Evolutionary conservation across 306 rosid species (phyloP).

Genomic region (Trichosanthes truncata): DNA sequence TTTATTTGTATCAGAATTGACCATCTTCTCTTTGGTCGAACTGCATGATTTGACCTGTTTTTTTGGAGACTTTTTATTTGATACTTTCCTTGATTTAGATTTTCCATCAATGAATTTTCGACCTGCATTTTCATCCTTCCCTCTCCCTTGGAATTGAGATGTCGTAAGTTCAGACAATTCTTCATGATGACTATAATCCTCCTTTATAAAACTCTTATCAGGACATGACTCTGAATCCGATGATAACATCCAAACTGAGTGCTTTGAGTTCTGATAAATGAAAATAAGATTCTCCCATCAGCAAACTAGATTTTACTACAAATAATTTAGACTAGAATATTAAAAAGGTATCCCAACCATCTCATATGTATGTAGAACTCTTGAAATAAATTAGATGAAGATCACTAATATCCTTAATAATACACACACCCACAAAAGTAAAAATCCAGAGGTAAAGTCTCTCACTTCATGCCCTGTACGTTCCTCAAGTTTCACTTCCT

Average conservation of each 20-base stretch:
- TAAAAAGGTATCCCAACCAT: background rate
- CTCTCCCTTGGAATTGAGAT: slow-evolving; percentile 23
- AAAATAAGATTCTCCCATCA: slow-evolving; percentile 18
- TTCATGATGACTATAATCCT: slow-evolving; percentile 23
- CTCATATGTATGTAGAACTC: background rate
- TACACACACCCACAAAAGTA: background rate
- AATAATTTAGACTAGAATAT: background rate
- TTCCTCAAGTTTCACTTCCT: slow-evolving; percentile 22
- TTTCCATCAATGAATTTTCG: slow-evolving; percentile 23
- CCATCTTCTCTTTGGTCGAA: slow-evolving; percentile 32
- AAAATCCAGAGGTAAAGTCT: slow-evolving; percentile 4
- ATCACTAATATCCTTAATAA: background rate
- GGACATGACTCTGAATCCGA: slow-evolving; percentile 63
- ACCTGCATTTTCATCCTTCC: slow-evolving; percentile 22
- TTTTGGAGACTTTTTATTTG: slow-evolving; percentile 29
- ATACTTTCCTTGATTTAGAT: slow-evolving; percentile 39
- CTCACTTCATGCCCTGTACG: slow-evolving; percentile 31
- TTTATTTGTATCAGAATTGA: slow-evolving; percentile 20
- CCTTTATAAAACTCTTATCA: slow-evolving; percentile 28
- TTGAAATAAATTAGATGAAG: background rate
- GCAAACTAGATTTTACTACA: slow-evolving; percentile 6
- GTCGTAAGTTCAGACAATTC: slow-evolving; percentile 28
- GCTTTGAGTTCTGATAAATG: slow-evolving; percentile 35
- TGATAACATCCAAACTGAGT: slow-evolving; percentile 47
- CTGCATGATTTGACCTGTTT: slow-evolving; percentile 23